phyloP scores from a whole-genome alignment of 192 early-diverging fungal genomes.

The Allomyces macrogynus region DNA sequence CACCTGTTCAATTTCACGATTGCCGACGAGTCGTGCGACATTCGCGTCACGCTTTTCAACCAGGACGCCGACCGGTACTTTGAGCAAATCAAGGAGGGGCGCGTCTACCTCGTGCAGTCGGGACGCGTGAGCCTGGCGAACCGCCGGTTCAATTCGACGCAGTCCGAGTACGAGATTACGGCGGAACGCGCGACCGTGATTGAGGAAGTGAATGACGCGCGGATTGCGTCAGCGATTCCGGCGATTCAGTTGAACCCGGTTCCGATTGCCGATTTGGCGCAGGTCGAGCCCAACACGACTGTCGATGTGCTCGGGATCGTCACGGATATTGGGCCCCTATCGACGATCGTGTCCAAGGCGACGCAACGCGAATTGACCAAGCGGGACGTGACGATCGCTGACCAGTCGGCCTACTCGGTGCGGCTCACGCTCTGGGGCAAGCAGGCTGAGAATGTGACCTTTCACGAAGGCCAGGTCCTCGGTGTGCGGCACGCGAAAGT shows the following conservation, averaged over 20 bases:
- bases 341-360: conserved; percentile 40
- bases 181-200: conserved; percentile 53
- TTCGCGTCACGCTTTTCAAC: conserved; percentile 84
- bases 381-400: conserved; percentile 63
- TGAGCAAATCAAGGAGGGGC: conserved; percentile 53
- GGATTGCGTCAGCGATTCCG: conserved; percentile 7
- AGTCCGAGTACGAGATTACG: conserved; percentile 83
- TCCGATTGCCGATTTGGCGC: conserved; percentile 36
- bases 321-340: conserved; percentile 27
- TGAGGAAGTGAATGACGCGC: conserved; percentile 12
- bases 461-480: conserved; percentile 32
- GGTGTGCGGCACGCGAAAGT: conserved; percentile 71
- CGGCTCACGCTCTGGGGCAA: conserved; percentile 71
- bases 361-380: conserved; percentile 35
- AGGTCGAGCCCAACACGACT: conserved; percentile 22
- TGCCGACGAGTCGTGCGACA: conserved; percentile 74
- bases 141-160: conserved; percentile 53
- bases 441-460: conserved; percentile 47
- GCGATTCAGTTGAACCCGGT: conserved; percentile 44
- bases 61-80: conserved; percentile 61
- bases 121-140: conserved; percentile 66
- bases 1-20: conserved; percentile 75
- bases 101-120: conserved; percentile 63
- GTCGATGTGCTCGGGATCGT: conserved; percentile 68
- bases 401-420: conserved; percentile 45